Conservation (phyloP, 495 filamentous ascomycete genomes). For the Rhizodiscina lignyota region DNA sequence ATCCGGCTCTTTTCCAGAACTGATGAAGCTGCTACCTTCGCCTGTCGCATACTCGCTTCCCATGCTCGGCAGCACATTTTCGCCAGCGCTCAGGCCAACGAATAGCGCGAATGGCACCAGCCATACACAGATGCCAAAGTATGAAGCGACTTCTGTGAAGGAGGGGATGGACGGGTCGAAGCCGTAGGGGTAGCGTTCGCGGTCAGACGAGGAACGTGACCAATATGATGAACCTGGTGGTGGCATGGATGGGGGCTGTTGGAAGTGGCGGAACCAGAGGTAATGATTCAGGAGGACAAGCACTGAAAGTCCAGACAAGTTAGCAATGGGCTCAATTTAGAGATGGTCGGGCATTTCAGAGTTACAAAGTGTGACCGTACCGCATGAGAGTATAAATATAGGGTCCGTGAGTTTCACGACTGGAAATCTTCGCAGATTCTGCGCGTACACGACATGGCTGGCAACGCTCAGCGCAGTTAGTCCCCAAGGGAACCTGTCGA, state of each 20-base stretch:
- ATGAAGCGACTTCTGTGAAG: conserved; percentile 90
- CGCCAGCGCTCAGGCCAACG: conserved; percentile 77
- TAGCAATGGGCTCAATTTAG: background rate
- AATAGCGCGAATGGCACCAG: conserved; percentile 91
- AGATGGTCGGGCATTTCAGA: background rate
- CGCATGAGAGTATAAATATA: conserved; percentile 69
- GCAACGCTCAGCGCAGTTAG: conserved; percentile 59
- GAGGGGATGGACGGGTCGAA: conserved; percentile 41
- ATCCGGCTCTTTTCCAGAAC: conserved; percentile 17
- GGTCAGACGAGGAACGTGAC: background rate
- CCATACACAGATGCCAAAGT: conserved; percentile 95
- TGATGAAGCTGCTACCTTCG: conserved; percentile 26
- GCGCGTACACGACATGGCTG: conserved; percentile 76
- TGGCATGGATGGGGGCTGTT: conserved; percentile 25
- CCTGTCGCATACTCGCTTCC: conserved; percentile 49
- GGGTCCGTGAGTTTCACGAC: conserved; percentile 81
- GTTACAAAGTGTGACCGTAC: conserved; percentile 28
- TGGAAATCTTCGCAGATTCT: conserved; percentile 76
- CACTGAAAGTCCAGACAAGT: conserved; percentile 21
- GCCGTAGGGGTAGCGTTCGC: conserved; percentile 22
- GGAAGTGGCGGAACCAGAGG: conserved; percentile 93
- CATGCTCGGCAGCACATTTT: conserved; percentile 88
- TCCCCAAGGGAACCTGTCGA: conserved; percentile 70
- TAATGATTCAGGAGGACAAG: conserved; percentile 88
- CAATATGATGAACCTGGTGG: conserved; percentile 5